Percentiles rank a stretch among this genome's conserved stretches.
These are phyloP conservation scores for Daedaleopsis nitida DNA, from an alignment of 768 basidiomycete species.

Conservation along the genomic window DNA sequence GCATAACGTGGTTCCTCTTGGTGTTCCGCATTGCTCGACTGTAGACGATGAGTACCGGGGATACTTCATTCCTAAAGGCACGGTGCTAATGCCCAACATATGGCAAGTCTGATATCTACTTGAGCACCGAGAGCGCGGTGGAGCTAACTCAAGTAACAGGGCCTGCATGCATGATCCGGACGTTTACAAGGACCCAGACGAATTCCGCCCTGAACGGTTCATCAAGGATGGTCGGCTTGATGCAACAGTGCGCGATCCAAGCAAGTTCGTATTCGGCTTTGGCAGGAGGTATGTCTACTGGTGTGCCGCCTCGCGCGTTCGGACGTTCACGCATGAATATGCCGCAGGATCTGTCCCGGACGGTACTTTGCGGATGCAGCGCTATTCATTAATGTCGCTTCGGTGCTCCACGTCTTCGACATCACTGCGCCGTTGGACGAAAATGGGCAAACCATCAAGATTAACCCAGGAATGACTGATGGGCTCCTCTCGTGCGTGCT, in stretches of 20 bases:
- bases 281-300: conserved; percentile 8
- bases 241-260: conserved; percentile 2
- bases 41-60: conserved; percentile 13
- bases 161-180: conserved; percentile 10
- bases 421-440: conserved; percentile 6
- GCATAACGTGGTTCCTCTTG: conserved; percentile 11
- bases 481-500: background rate
- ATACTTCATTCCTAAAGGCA: conserved; percentile 2
- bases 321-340: too few species aligned
- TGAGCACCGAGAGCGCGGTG: too few species aligned
- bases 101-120: conserved; percentile 3
- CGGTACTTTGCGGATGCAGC: background rate
- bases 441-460: conserved; percentile 2
- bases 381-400: conserved; percentile 13
- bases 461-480: background rate
- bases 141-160: too few species aligned
- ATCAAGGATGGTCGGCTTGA: conserved; percentile 7
- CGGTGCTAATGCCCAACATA: conserved; percentile 2
- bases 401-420: conserved; percentile 15
- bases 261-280: conserved; percentile 10
- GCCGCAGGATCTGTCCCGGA: conserved; percentile 2
- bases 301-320: background rate
- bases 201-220: conserved; percentile 14
- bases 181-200: conserved; percentile 5
- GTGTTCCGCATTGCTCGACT: conserved; percentile 23